A percentile compares a stretch with the other conserved stretches of the same genome.
Conservation (phyloP, 192 early-diverging fungal genomes). For the Physocladia obscura region DNA sequence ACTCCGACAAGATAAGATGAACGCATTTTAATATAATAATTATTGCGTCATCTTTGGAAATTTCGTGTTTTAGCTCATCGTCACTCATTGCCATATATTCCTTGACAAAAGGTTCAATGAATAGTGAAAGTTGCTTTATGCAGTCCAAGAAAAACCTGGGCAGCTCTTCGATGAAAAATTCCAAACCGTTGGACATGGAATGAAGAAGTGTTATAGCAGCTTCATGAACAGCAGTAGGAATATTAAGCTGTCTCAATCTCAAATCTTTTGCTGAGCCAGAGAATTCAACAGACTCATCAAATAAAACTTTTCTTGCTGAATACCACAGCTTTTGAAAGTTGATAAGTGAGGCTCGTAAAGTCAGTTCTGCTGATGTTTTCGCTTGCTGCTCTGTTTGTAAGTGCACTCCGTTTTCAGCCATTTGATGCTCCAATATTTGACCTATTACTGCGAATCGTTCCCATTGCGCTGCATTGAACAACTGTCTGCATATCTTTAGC, state of each 20-base stretch:
- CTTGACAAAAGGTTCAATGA: constrained; percentile 41
- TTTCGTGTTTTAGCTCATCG: background rate
- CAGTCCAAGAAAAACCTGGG: constrained; percentile 39
- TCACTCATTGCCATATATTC: constrained; percentile 19
- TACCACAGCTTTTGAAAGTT: constrained; percentile 41
- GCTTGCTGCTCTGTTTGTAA: background rate
- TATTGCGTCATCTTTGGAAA: constrained; percentile 30
- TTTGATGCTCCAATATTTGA: constrained; percentile 30
- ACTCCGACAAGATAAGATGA: constrained; percentile 31
- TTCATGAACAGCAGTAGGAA: constrained; percentile 27
- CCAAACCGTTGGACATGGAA: constrained; percentile 37
- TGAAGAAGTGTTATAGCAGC: constrained; percentile 30
- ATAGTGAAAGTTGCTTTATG: constrained; percentile 34
- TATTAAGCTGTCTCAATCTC: constrained; percentile 14
- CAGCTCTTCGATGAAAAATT: constrained; percentile 11
- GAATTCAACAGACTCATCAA: constrained; percentile 3
- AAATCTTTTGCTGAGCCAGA: constrained; percentile 19
- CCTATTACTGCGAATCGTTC: constrained; percentile 37
- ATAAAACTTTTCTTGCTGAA: constrained; percentile 39
- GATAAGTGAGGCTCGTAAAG: constrained; percentile 28
- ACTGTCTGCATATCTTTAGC: constrained; percentile 28
- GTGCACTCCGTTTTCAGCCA: background rate
- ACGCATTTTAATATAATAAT: constrained; percentile 22
- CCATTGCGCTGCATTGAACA: constrained; percentile 36
- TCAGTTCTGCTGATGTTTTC: constrained; percentile 24